Evolutionary conservation across 306 rosid genomes (phyloP).

Genomic region (Trifolium fragiferum): DNA sequence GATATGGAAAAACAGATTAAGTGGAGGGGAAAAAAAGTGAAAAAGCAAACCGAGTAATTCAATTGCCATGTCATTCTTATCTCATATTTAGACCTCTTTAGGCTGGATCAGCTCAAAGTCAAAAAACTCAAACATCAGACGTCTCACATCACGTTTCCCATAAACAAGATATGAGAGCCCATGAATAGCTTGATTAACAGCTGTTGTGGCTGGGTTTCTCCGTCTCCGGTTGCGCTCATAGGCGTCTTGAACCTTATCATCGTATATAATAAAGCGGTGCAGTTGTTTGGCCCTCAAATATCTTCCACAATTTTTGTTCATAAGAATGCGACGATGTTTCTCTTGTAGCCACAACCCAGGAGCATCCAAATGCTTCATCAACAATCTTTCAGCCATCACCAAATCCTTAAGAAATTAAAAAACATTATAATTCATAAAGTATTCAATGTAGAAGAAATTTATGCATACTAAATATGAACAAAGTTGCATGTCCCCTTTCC

Average conservation of each 20-base stretch:
- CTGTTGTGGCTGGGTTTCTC: slow-evolving; percentile 83
- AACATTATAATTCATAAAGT: slow-evolving; percentile 5
- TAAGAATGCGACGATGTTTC: slow-evolving; percentile 79
- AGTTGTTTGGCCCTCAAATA: slow-evolving; percentile 83
- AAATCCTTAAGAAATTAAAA: slow-evolving; percentile 63
- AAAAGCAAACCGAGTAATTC: slow-evolving; percentile 20
- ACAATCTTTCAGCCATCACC: slow-evolving; percentile 91
- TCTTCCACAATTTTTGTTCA: slow-evolving; percentile 91
- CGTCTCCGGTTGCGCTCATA: slow-evolving; percentile 77
- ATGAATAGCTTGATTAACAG: slow-evolving; percentile 91
- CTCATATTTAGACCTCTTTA: slow-evolving; percentile 65
- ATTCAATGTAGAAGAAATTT: slow-evolving; percentile 22
- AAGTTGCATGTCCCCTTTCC: neutral
- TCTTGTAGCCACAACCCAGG: slow-evolving; percentile 90
- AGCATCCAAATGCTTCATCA: slow-evolving; percentile 98
- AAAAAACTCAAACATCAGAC: slow-evolving; percentile 90
- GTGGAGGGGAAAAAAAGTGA: neutral
- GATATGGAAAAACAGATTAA: slow-evolving; percentile 9
- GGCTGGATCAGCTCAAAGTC: slow-evolving; percentile 95
- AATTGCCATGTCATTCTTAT: slow-evolving; percentile 16
- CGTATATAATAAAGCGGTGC: slow-evolving; percentile 62
- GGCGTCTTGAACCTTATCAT: slow-evolving; percentile 66
- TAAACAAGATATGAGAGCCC: slow-evolving; percentile 87
- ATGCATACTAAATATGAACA: slow-evolving; percentile 10
- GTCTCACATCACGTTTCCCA: slow-evolving; percentile 94